Evolutionary conservation across 2,329 filamentous ascomycete species (phyloP), one percentile per base, ranked within the genome.

Genomic region (Chaetoscypha palmicola): DNA sequence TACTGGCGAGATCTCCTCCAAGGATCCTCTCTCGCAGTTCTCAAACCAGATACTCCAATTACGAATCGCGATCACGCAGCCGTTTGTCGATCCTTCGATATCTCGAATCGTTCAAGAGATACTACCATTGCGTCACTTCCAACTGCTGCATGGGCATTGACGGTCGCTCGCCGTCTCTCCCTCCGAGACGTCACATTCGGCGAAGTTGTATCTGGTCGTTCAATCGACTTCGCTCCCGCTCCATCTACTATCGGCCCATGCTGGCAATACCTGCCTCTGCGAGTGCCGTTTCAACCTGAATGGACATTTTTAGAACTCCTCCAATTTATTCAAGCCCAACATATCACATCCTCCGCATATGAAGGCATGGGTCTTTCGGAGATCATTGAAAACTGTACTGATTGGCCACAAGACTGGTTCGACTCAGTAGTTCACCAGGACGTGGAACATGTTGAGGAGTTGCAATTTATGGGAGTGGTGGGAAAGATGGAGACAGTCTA

Each of bases 1-100:
- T 72, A 73, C 51, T 74, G 71, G 71, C 56, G 54, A n/a, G 46
- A 61, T 1, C 59, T 73, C 0, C 62, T 74, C 64, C 1, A 52
- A 56, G 22, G 58, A 63, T 60, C 56, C 7, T 26, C 39, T 9
- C 14, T 41, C 14, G 22, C 50, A 2, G 21, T 51, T 10, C 32
- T 60, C 2, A 35, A 36, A 12, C 46, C 42, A 22, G 37, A 31
- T 3, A 44, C 41, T 10, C 38, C 33, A 20, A 41, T 54, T 16
- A 38, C 38, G 16, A 49, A 38, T 21, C 53, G 55, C n/a, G 57
- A 53, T 39, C 57, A 62, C 12, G 45, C 65, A 3, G 56, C 67
- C 39, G 62, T 58, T 28, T 61, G 63, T 1, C 55, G 47, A 32
- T 20, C 53, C 30, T 40, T 58, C 31, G 39, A 55, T 16, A 47